Evolutionary conservation across 106 monocot species (phyloP), one percentile per base, ranked within the genome.

Genomic region (Agapanthus africanus): DNA sequence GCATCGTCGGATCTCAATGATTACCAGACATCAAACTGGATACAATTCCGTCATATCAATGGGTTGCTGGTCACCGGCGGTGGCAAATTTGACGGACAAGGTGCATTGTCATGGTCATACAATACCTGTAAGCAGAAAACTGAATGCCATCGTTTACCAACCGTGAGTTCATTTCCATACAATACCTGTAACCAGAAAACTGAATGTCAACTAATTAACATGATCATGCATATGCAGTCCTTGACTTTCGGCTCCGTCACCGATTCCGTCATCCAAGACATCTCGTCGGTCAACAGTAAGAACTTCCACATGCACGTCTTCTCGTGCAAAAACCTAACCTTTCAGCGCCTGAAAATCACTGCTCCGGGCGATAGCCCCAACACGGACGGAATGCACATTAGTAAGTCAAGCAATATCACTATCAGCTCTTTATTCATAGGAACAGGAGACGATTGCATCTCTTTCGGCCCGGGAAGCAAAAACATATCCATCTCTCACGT

Each of bases 371-470:
- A 54, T 52, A 74, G 73, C 50, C 73, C 73, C 13, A 65, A 73
- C 65, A 73, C 73, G 1, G 73, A 73, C 73, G 73, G 73, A 14
- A 65, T 65, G 40, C 73, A 73, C 64, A 46, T 73, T 9, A 49
- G 65, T 1, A 22, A 21, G 13, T 73, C 73, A 7, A 64, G 50
- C 26, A 35, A 21, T 3, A 23, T 73, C 26, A 35, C 21, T 7
- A 38, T 74, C 8, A 27, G 38, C 1, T 37, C 4, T 6, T 7
- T 34, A 27, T 1, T 7, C 7, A 54, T 74, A 35, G 14, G 54
- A 6, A 34, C 74, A 5, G 74, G 74, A 0, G 74, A 74, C 31
- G 74, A 74, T 52, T 74, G 74, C 66, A 40, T 74, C 66, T 74
- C 74, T 18, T 8, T 74, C 28, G 74, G 74, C 9, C 66, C 74